Conservation (phyloP, 768 basidiomycete genomes). For the Agaricus subrufescens region DNA sequence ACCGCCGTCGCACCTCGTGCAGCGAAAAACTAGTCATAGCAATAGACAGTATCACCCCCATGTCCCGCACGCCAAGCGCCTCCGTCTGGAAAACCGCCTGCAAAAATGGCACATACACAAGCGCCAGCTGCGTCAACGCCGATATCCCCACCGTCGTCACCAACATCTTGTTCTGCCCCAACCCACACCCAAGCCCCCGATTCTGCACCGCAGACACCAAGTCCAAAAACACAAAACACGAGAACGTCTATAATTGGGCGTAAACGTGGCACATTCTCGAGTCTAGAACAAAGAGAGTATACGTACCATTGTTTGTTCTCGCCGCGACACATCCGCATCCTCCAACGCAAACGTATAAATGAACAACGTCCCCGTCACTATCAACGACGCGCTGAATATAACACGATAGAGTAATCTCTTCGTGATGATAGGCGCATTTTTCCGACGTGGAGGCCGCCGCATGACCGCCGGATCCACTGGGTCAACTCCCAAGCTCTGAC, state of each 20-base stretch:
- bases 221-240: conserved; percentile 95
- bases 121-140: conserved; percentile 74
- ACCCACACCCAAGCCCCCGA: conserved; percentile 81
- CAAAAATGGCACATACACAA: conserved; percentile 89
- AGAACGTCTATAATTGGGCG: conserved; percentile 71
- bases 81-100: conserved; percentile 94
- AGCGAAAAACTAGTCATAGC: conserved; percentile 59
- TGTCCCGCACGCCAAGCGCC: conserved; percentile 62
- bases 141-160: conserved; percentile 85
- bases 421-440: conserved; percentile 87
- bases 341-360: conserved; percentile 80
- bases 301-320: conserved; percentile 96
- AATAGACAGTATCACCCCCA: conserved; percentile 64
- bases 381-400: conserved; percentile 89
- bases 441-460: conserved; percentile 88
- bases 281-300: not conserved
- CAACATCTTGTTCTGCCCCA: conserved; percentile 87
- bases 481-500: conserved; percentile 94
- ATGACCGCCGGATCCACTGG: conserved; percentile 93
- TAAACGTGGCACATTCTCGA: too few species aligned
- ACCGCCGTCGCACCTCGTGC: conserved; percentile 77
- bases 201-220: conserved; percentile 93
- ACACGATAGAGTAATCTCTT: conserved; percentile 70
- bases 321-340: conserved; percentile 76
- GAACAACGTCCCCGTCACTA: conserved; percentile 84